These are phyloP conservation scores for Dujonia santamariae DNA, from an alignment of 1,139 yeast genomes.

Conservation along the genomic window DNA sequence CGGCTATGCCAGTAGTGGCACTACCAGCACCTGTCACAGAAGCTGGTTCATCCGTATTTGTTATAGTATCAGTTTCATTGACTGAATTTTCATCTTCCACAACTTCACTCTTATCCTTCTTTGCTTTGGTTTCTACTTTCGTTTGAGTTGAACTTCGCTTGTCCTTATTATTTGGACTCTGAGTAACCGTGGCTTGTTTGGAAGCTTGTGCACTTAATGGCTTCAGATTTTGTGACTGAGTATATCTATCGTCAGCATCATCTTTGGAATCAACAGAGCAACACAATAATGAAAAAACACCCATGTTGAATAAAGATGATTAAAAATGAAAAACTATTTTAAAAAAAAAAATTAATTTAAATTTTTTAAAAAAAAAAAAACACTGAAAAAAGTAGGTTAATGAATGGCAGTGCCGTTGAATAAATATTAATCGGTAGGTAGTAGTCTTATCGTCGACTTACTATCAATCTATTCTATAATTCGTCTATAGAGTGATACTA, in stretches of 20 bases:
- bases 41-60: constrained; percentile 35
- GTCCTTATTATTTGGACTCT: constrained; percentile 5
- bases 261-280: constrained; percentile 39
- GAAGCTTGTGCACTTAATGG: no score
- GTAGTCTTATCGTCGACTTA: no score
- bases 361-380: no score
- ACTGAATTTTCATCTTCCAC: constrained; percentile 41
- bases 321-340: no score
- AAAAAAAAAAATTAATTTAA: no score
- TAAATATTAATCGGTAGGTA: no score
- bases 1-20: constrained; percentile 1
- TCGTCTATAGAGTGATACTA: no score
- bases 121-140: neutral
- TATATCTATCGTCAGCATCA: constrained; percentile 27
- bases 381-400: no score
- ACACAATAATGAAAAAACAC: constrained; percentile 26
- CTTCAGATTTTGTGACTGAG: constrained; percentile 5
- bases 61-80: constrained; percentile 44
- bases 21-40: constrained; percentile 9
- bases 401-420: no score
- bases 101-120: constrained; percentile 23
- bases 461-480: no score
- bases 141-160: constrained; percentile 1
- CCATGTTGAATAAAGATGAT: no score
- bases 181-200: constrained; percentile 3